Evolutionary conservation across 164 flowering plant species (phyloP).

Genomic region (Buxus sempervirens): DNA sequence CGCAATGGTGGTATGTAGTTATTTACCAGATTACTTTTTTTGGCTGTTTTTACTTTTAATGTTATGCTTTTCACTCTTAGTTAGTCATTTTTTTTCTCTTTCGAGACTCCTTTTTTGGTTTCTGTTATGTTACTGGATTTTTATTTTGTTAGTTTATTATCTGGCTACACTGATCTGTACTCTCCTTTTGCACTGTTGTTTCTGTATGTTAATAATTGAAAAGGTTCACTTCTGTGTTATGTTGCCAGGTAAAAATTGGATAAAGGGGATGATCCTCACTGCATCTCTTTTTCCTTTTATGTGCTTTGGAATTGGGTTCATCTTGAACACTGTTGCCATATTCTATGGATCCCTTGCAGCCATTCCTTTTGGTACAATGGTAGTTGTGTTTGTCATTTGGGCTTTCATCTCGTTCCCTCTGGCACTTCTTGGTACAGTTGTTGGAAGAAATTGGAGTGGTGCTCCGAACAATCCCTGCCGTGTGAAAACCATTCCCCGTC

Average conservation of each 20-base stretch:
- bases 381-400: conserved; percentile 94
- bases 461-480: conserved; percentile 99
- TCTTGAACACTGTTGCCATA: conserved; percentile 90
- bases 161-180: too few species aligned
- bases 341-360: conserved; percentile 98
- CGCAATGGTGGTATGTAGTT: conserved; percentile 81
- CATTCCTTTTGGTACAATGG: conserved; percentile 98
- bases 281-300: conserved; percentile 74
- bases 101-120: background rate
- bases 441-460: conserved; percentile 98
- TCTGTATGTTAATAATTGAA: background rate
- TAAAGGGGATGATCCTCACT: conserved; percentile 94
- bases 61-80: background rate
- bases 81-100: background rate
- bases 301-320: conserved; percentile 79
- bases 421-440: conserved; percentile 96
- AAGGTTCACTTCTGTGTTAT: conserved; percentile 9
- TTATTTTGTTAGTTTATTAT: too few species aligned
- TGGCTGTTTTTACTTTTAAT: background rate
- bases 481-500: conserved; percentile 98
- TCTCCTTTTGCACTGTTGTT: background rate
- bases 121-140: too few species aligned
- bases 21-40: background rate
- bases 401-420: conserved; percentile 94
- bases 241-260: conserved; percentile 89